Evolutionary conservation across 148 eudicot genomes (phyloP).

Genomic region (Rhododendron ovatum): DNA sequence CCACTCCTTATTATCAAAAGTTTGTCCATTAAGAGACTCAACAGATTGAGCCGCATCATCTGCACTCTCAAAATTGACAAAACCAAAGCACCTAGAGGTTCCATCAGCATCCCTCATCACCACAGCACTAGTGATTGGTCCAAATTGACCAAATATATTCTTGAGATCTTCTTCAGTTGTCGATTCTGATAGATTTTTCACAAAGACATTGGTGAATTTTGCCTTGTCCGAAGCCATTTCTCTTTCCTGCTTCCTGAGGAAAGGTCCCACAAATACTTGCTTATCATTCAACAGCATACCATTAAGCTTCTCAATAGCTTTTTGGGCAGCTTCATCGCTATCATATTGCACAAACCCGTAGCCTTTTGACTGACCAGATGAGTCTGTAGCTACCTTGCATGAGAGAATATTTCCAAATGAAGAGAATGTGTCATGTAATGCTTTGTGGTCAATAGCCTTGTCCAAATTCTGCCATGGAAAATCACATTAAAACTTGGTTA

Average conservation of each 20-base stretch:
- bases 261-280: conserved; percentile 85
- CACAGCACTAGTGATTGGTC: conserved; percentile 66
- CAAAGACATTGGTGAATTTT: conserved; percentile 75
- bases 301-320: conserved; percentile 76
- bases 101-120: conserved; percentile 86
- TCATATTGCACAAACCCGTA: conserved; percentile 96
- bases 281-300: conserved; percentile 86
- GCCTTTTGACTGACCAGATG: conserved; percentile 82
- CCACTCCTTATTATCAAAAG: conserved; percentile 81
- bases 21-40: conserved; percentile 65
- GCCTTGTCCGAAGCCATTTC: conserved; percentile 54
- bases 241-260: conserved; percentile 74
- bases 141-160: conserved; percentile 65
- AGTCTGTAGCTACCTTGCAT: conserved; percentile 82
- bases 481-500: conserved; percentile 3
- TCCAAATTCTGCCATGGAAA: conserved; percentile 67
- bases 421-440: conserved; percentile 75
- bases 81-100: conserved; percentile 86
- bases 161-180: conserved; percentile 68
- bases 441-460: conserved; percentile 83
- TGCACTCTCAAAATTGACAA: conserved; percentile 84
- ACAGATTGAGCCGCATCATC: conserved; percentile 86
- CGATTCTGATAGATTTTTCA: conserved; percentile 76
- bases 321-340: conserved; percentile 68
- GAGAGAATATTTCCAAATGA: conserved; percentile 73